Percentiles rank a stretch among this genome's conserved stretches.
Evolutionary conservation across 2,329 filamentous ascomycete species (phyloP).

Genomic region (Trichoderma brevicompactum): DNA sequence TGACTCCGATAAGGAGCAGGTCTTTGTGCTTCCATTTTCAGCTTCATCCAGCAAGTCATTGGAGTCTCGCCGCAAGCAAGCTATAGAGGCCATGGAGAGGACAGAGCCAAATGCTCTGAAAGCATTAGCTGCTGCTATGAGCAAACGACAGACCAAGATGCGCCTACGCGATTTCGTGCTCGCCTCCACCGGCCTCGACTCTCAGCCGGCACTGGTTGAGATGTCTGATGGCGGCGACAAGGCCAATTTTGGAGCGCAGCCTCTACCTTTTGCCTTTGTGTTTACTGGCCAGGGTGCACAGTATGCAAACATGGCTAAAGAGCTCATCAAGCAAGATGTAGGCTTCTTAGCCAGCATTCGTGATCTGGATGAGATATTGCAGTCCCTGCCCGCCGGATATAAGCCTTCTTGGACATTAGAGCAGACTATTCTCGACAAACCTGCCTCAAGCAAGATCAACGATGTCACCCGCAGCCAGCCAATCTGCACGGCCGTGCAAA

Average conservation of each 20-base stretch:
- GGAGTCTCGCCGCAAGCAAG: conserved; percentile 16
- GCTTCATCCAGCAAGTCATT: conserved; percentile 17
- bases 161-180: conserved; percentile 11
- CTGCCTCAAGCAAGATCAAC: conserved; percentile 30
- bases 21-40: conserved; percentile 8
- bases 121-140: background rate
- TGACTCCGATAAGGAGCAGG: background rate
- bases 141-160: conserved; percentile 20
- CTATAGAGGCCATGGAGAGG: background rate
- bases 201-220: conserved; percentile 3
- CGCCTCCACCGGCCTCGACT: background rate
- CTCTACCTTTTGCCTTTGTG: conserved; percentile 30
- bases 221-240: conserved; percentile 15
- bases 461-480: conserved; percentile 29
- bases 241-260: background rate
- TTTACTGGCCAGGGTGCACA: conserved; percentile 38
- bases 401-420: conserved; percentile 25
- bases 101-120: background rate
- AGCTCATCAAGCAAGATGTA: conserved; percentile 26
- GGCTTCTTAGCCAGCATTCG: conserved; percentile 29
- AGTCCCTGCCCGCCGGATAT: background rate
- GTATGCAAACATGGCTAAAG: conserved; percentile 33
- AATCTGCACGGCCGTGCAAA: conserved; percentile 12
- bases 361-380: conserved; percentile 24
- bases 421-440: conserved; percentile 29